Conservation (phyloP, 805 yeast genomes). For the Candida bentonensis region DNA sequence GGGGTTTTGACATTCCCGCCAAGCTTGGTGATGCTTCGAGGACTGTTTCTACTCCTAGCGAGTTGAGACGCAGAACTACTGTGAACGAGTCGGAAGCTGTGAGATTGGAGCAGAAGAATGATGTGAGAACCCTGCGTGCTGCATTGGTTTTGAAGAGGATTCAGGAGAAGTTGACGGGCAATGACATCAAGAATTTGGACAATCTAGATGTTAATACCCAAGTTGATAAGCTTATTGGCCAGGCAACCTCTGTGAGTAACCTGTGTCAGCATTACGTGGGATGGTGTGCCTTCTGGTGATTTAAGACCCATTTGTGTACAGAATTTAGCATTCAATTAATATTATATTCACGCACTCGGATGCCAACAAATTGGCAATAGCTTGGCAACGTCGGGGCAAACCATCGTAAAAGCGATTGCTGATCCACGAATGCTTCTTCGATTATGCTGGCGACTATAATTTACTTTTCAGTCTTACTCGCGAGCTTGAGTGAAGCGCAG, state of each 20-base stretch:
- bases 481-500: too few relatives aligned
- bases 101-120: constrained; percentile 52
- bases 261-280: constrained; percentile 95
- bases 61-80: constrained; percentile 54
- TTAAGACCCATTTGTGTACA: too few relatives aligned
- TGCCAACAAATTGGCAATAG: too few relatives aligned
- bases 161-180: constrained; percentile 84
- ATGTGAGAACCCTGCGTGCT: constrained; percentile 78
- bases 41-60: constrained; percentile 42
- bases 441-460: too few relatives aligned
- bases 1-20: constrained; percentile 95
- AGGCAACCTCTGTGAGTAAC: constrained; percentile 93
- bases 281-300: constrained; percentile 99
- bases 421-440: too few relatives aligned
- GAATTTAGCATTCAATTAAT: too few relatives aligned
- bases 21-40: background rate
- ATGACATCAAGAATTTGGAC: constrained; percentile 63
- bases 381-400: too few relatives aligned
- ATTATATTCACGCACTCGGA: too few relatives aligned
- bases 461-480: too few relatives aligned
- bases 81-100: constrained; percentile 68
- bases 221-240: constrained; percentile 86
- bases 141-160: constrained; percentile 79
- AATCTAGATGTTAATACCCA: constrained; percentile 76
- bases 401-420: too few relatives aligned